Base-by-base conservation (phyloP, 2,329 filamentous ascomycete species). In the Colletotrichum higginsianum region DNA sequence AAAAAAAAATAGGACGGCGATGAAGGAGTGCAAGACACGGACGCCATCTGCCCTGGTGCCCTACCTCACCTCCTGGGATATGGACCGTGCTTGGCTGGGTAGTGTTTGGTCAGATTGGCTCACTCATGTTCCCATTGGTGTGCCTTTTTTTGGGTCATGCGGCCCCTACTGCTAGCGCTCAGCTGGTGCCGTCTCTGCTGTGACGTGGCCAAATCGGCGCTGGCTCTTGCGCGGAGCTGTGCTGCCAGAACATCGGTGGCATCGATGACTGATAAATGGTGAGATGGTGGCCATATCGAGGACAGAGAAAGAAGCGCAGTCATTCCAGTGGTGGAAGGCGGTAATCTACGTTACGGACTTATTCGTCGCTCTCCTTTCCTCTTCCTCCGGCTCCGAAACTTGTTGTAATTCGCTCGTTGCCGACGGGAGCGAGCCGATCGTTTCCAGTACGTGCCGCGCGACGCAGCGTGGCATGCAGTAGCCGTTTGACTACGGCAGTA, bases 161-260 rank as follows among this genome's bases (percentile, higher is more conserved):
- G 23, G 23, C 50, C 61, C 26, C 30, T 35, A 35, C 30, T 35
- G 30, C 30, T 35, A 35, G 30, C 30, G 30, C 30, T 69, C 55
- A 46, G 55, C 53, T 55, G 63, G 44, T 61, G 47, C 40, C 67
- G 30, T 61, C 63, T 56, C 50, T 56, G 47, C 16, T 49, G 35
- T 52, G 60, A 70, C 49, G 44, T 4, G 44, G 40, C 61, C 52
- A 38, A 65, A 30, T 65, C 35, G 38, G 61, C 50, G n/a, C 52
- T 53, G 61, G 44, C 44, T 57, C 23, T 53, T 21, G 15, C 16
- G 8, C 18, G 30, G n/a, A 35, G 35, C 11, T 47, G 57, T 47
- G 57, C 42, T 35, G 50, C 30, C 23, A 52, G 11, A 55, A 6
- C 52, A 55, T n/a, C 30, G 13, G n/a, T 11, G 47, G n/a, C 11